Evolutionary conservation across 2,329 filamentous ascomycete species (phyloP).

Genomic region (Dactylellina parvicollis): DNA sequence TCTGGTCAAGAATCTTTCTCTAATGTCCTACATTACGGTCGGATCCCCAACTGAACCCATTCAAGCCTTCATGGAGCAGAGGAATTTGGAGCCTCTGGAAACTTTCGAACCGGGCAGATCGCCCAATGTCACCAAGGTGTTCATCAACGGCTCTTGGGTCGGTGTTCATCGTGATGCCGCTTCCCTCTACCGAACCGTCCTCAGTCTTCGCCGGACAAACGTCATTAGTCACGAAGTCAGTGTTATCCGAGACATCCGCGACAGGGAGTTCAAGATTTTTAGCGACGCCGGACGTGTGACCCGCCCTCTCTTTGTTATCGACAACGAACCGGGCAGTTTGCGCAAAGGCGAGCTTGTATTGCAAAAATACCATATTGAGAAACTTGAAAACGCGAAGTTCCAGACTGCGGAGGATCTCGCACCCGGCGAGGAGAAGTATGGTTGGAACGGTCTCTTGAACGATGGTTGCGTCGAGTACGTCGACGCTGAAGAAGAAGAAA

Average conservation of each 20-base stretch:
- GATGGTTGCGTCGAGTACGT: constrained; percentile 92
- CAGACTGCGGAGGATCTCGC: constrained; percentile 65
- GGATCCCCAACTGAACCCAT: constrained; percentile 90
- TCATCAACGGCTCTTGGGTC: constrained; percentile 98
- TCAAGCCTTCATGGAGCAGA: constrained; percentile 92
- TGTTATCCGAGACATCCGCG: constrained; percentile 92
- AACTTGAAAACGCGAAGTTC: constrained; percentile 74
- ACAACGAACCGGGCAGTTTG: constrained; percentile 79
- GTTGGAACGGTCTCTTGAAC: constrained; percentile 86
- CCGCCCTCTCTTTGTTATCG: constrained; percentile 90
- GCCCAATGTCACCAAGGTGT: constrained; percentile 95
- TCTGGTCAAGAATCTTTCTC: constrained; percentile 93
- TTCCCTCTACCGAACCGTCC: constrained; percentile 81
- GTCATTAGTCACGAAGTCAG: constrained; percentile 92
- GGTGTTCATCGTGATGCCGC: constrained; percentile 91
- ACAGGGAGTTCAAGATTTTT: constrained; percentile 98
- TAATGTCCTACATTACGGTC: constrained; percentile 98
- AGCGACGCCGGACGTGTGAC: constrained; percentile 96
- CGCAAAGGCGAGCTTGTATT: constrained; percentile 82
- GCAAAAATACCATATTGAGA: constrained; percentile 81
- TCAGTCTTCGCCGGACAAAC: constrained; percentile 79
- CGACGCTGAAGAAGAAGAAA: constrained; percentile 98
- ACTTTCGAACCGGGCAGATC: constrained; percentile 88
- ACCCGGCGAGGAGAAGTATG: constrained; percentile 67
- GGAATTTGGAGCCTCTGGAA: constrained; percentile 95